Conservation (phyloP, 345 rosid genomes). For the Streptanthus diversifolius region DNA sequence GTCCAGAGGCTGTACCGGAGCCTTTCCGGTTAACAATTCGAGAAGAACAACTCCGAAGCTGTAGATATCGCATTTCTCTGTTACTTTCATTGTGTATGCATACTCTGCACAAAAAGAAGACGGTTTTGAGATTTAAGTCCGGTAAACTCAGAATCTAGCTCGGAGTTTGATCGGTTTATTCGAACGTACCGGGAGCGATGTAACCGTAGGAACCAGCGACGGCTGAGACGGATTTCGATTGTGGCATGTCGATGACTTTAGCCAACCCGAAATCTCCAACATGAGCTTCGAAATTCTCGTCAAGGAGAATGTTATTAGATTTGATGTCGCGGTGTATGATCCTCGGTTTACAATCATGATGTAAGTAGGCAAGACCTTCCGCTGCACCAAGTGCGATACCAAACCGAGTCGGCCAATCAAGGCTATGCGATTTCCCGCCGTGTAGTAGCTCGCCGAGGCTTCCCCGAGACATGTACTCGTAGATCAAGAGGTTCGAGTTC, state of each 20-base stretch:
- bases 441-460: slow-evolving; percentile 91
- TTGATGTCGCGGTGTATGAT: slow-evolving; percentile 95
- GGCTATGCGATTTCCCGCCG: slow-evolving; percentile 43
- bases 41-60: slow-evolving; percentile 89
- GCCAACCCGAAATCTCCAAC: slow-evolving; percentile 99
- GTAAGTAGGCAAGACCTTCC: slow-evolving; percentile 92
- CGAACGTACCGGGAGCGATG: slow-evolving; percentile 84
- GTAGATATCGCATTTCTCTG: slow-evolving; percentile 93
- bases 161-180: not conserved
- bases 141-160: not conserved
- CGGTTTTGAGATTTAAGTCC: not conserved
- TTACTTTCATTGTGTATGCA: slow-evolving; percentile 95
- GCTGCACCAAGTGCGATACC: slow-evolving; percentile 90
- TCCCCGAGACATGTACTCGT: slow-evolving; percentile 83
- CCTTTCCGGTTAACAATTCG: slow-evolving; percentile 75
- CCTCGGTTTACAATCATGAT: slow-evolving; percentile 91
- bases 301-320: slow-evolving; percentile 85
- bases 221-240: slow-evolving; percentile 90
- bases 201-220: slow-evolving; percentile 98
- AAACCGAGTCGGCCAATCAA: slow-evolving; percentile 86
- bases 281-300: slow-evolving; percentile 86
- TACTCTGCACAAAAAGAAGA: slow-evolving; percentile 48
- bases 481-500: slow-evolving; percentile 80
- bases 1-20: slow-evolving; percentile 83
- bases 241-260: slow-evolving; percentile 92